Evolutionary conservation across 225 moss, liverwort and hornwort genomes (phyloP).

Genomic region (Straminergon stramineum): DNA sequence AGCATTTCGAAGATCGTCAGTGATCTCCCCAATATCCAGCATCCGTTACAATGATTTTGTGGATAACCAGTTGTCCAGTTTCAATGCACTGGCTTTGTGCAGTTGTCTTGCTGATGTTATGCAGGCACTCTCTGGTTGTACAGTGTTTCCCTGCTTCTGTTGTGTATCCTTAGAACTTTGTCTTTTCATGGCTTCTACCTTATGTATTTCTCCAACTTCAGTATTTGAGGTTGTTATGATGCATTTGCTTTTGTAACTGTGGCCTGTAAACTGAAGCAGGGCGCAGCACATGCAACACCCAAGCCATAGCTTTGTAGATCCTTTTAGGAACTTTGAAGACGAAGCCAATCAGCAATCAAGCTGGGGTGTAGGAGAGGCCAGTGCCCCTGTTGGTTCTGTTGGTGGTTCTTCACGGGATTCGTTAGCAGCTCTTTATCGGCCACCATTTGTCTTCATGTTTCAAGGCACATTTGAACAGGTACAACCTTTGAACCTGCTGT

Average conservation of each 20-base stretch:
- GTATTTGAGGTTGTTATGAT: background rate
- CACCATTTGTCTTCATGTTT: constrained; percentile 97
- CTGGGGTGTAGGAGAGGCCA: constrained; percentile 65
- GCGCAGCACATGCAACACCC: constrained; percentile 64
- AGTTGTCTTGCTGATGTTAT: background rate
- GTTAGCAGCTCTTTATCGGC: constrained; percentile 92
- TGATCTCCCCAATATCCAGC: background rate
- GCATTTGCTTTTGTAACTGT: background rate
- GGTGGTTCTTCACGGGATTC: constrained; percentile 69
- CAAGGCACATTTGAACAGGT: constrained; percentile 99
- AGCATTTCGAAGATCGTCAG: background rate
- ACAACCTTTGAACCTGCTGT: background rate
- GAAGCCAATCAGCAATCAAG: constrained; percentile 80
- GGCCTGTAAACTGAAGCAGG: constrained; percentile 25
- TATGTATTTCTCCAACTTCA: background rate
- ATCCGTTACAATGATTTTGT: background rate
- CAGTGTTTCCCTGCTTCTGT: background rate
- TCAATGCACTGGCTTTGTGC: background rate
- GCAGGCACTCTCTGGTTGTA: background rate
- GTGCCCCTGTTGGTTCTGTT: constrained; percentile 36
- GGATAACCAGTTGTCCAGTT: background rate
- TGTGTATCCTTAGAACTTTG: background rate
- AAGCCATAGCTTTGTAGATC: constrained; percentile 83
- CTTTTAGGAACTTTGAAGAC: constrained; percentile 96
- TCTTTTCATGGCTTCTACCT: background rate